Evolutionary conservation across 2,329 filamentous ascomycete species (phyloP).

Genomic region (Coniochaeta sp.): DNA sequence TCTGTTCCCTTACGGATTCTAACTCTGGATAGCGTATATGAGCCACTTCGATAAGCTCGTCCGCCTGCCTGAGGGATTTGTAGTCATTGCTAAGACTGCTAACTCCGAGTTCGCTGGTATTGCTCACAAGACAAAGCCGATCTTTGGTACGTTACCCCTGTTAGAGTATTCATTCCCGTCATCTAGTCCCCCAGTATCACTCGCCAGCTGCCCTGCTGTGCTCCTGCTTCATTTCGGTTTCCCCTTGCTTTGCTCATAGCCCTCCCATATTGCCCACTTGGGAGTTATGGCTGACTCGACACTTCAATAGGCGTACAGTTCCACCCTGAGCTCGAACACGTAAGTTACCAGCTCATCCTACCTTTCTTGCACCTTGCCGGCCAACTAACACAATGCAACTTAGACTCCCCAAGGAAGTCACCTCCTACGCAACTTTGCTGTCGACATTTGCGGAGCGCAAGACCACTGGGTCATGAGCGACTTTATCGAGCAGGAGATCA

Average conservation of each 20-base stretch:
- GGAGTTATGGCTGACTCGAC: conserved; percentile 3
- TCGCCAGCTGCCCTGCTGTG: too few relatives aligned
- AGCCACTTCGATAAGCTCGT: conserved; percentile 82
- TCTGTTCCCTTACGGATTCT: not conserved
- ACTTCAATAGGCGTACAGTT: conserved; percentile 61
- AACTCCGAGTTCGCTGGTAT: conserved; percentile 79
- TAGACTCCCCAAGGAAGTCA: conserved; percentile 63
- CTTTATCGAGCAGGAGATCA: conserved; percentile 76
- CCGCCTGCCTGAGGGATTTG: conserved; percentile 64
- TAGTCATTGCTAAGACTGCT: conserved; percentile 63
- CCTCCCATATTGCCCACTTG: not conserved
- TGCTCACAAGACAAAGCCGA: conserved; percentile 60
- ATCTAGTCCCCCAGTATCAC: too few relatives aligned
- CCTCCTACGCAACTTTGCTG: conserved; percentile 74
- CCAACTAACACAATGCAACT: not conserved
- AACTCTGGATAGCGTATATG: conserved; percentile 43
- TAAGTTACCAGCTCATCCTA: conserved; percentile 8
- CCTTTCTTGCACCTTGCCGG: too few relatives aligned
- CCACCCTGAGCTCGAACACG: conserved; percentile 65
- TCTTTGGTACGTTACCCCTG: conserved; percentile 46
- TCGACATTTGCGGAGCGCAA: conserved; percentile 71
- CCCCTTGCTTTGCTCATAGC: too few relatives aligned
- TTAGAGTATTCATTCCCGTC: too few relatives aligned
- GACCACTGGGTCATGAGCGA: conserved; percentile 80
- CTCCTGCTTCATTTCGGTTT: too few relatives aligned